Evolutionary conservation across 306 rosid species (phyloP).

Genomic region (Herpetospermum pedunculosum): DNA sequence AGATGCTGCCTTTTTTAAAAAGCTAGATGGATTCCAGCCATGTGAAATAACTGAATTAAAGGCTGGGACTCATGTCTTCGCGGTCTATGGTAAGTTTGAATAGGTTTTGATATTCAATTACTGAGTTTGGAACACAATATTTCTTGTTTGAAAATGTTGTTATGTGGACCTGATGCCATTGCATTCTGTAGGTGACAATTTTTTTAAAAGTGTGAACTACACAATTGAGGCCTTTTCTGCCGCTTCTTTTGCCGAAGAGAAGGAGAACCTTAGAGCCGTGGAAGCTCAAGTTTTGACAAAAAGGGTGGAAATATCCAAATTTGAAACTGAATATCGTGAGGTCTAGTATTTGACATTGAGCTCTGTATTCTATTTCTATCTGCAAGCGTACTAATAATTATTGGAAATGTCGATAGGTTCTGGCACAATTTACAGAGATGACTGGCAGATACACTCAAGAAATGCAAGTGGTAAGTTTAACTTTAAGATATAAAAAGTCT

Average conservation of each 20-base stretch:
- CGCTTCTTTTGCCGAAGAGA: constrained; percentile 57
- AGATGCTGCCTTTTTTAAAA: constrained; percentile 84
- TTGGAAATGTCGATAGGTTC: constrained; percentile 43
- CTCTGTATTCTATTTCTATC: constrained; percentile 2
- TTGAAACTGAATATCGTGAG: constrained; percentile 95
- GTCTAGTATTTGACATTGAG: constrained; percentile 25
- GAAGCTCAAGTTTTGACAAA: constrained; percentile 80
- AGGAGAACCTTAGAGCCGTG: constrained; percentile 53
- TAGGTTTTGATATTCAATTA: background rate
- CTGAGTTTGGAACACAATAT: constrained; percentile 6
- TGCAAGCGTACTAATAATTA: background rate
- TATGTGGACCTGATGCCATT: constrained; percentile 8
- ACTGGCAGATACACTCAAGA: constrained; percentile 83
- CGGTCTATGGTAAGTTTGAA: constrained; percentile 67
- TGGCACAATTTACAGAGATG: constrained; percentile 92
- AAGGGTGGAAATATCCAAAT: constrained; percentile 83
- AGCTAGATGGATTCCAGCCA: constrained; percentile 88
- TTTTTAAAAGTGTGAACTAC: constrained; percentile 90
- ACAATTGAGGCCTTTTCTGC: constrained; percentile 81
- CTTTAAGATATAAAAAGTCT: background rate
- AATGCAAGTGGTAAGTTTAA: constrained; percentile 70
- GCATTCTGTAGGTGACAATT: constrained; percentile 76
- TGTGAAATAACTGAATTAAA: constrained; percentile 84
- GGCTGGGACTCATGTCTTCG: constrained; percentile 90
- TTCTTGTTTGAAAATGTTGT: constrained; percentile 11